These are phyloP conservation scores for Cordyceps farinosa DNA, from an alignment of 2,329 filamentous ascomycete genomes.

Conservation along the genomic window DNA sequence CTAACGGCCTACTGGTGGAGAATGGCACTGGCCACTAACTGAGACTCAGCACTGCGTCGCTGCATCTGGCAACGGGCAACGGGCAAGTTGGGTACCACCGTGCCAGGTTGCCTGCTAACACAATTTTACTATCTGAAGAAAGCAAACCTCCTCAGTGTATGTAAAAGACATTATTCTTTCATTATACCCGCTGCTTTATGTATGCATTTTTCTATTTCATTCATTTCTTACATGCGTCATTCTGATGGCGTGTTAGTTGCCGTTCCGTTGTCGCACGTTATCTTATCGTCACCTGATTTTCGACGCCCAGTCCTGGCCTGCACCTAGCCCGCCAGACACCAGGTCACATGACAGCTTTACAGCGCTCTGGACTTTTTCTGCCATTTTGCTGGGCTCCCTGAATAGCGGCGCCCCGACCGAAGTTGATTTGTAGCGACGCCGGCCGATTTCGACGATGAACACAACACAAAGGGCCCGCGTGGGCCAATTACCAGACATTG, in stretches of 20 bases:
- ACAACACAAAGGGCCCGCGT: slow-evolving; percentile 15
- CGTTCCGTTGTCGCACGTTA: neutral
- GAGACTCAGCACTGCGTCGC: too few species aligned
- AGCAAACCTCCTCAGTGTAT: too few species aligned
- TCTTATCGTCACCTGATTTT: slow-evolving; percentile 14
- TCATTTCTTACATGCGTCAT: too few species aligned
- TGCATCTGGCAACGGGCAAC: too few species aligned
- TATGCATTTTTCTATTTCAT: too few species aligned
- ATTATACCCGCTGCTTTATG: too few species aligned
- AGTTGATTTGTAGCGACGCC: neutral
- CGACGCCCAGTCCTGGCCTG: neutral
- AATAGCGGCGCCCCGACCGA: neutral
- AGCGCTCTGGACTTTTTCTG: slow-evolving; percentile 11
- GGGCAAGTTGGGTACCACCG: too few species aligned
- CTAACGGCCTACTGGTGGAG: neutral
- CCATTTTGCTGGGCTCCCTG: neutral
- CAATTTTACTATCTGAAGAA: too few species aligned
- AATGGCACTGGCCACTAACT: too few species aligned
- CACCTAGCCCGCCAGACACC: neutral
- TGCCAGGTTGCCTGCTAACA: too few species aligned
- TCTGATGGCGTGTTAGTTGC: too few species aligned
- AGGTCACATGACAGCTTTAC: slow-evolving; percentile 12
- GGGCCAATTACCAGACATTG: slow-evolving; percentile 17
- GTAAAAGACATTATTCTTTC: too few species aligned
- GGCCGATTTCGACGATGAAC: slow-evolving; percentile 14